Evolutionary conservation across 2,329 filamentous ascomycete genomes (phyloP).

Genomic region (Pyrenochaeta sp.): DNA sequence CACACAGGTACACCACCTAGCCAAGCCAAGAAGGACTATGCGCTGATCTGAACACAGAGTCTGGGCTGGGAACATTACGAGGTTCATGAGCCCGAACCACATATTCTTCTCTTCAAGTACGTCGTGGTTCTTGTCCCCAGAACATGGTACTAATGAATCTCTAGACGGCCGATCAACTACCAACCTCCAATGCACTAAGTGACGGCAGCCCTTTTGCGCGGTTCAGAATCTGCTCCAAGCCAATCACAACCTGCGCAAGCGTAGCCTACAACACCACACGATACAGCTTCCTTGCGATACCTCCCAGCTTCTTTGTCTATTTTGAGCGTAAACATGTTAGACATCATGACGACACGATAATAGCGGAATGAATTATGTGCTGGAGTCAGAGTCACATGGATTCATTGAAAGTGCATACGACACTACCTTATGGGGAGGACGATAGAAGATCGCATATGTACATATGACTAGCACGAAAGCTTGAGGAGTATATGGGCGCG

Average conservation of each 20-base stretch:
- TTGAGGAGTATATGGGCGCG: conserved; percentile 20
- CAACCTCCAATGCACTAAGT: conserved; percentile 67
- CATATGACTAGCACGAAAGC: conserved; percentile 34
- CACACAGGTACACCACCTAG: conserved; percentile 74
- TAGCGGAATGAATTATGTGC: conserved; percentile 38
- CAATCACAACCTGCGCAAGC: conserved; percentile 1
- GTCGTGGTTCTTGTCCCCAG: conserved; percentile 47
- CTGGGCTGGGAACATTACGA: conserved; percentile 99
- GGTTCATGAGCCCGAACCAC: conserved; percentile 97
- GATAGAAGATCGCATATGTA: conserved; percentile 39
- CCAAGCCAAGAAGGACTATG: background rate
- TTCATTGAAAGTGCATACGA: conserved; percentile 27
- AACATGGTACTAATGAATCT: conserved; percentile 13
- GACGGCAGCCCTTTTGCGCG: conserved; percentile 8
- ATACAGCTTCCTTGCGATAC: conserved; percentile 26
- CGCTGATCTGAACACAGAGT: conserved; percentile 67
- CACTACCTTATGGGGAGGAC: conserved; percentile 21
- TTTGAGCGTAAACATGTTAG: conserved; percentile 44
- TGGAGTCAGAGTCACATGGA: conserved; percentile 25
- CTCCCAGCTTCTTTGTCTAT: conserved; percentile 40
- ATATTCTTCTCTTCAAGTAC: conserved; percentile 98
- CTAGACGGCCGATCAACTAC: conserved; percentile 84
- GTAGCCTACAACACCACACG: conserved; percentile 9
- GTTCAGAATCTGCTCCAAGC: conserved; percentile 11
- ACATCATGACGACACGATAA: conserved; percentile 51